Base-by-base conservation (phyloP, 208 protist species). In the Trypanosoma conorhini region DNA sequence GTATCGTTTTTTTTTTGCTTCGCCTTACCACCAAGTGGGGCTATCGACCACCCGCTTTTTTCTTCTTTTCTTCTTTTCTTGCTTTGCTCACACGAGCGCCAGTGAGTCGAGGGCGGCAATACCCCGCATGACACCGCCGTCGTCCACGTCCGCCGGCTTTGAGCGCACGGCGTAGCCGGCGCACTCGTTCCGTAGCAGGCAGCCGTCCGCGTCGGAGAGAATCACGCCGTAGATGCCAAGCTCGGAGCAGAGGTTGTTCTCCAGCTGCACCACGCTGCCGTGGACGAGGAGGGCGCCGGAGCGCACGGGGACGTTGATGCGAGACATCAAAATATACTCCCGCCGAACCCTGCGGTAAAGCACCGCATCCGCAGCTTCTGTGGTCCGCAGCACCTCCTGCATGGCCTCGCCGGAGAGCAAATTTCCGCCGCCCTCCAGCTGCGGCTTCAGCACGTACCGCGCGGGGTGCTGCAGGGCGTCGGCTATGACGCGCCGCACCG, bases 401-500 rank as follows among this genome's bases (percentile, higher is more conserved):
- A 98, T 96, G 17, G 67, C 71, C 26, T 83, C 77, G 30, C 88
- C 90, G 17, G 92, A 83, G 52, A 98, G 82, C 24, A 98, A 77
- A 84, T 97, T 97, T 15, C 97, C 97, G 28, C 97, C 97, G 50
- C 97, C 97, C 72, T 99, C 97, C 46, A 97, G 85, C 76, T 98
- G 95, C 48, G 97, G 97, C 74, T 99, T 99, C 57, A 99, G 80
- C 42, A 99, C 96, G 69, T 88, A 99, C 19, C 71, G 61, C 9
- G 93, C 75, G 12, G 94, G 92, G 28, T 90, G 56, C 5, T 42
- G 64, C 17, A 93, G 79, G 24, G 92, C 92, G 7, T 85, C 58
- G n/a, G 70, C 50, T 62, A 98, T 94, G 48, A 84, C 74, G 24
- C 78, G 64, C 62, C 95, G 83, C 51, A 69, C 54, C 13, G 33